Base-by-base conservation (phyloP, 805 yeast species). In the Crinitomyces ghanaensis region DNA sequence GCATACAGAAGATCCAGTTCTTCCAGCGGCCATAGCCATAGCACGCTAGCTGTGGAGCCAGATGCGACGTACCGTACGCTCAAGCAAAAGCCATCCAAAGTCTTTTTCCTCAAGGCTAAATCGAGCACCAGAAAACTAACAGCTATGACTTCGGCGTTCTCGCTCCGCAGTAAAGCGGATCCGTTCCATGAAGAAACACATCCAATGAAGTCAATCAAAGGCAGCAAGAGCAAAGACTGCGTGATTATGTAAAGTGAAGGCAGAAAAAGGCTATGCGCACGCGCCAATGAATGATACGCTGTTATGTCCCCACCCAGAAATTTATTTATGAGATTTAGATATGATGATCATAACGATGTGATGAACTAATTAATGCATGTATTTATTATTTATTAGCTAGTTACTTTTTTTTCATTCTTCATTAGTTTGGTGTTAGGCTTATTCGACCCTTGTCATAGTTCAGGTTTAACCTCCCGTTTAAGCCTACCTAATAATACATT, bases 241-340 rank as follows among this genome's bases (percentile, higher is more conserved):
- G 21, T 39, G 26, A 41, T 45, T 23, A 45, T 45, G 50, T 45
- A 36, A 43, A 25, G 17, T 19, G 30, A n/a, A n/a, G n/a, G n/a
- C n/a, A n/a, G n/a, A n/a, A n/a, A n/a, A n/a, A n/a, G n/a, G n/a
- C n/a, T n/a, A n/a, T n/a, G n/a, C n/a, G n/a, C n/a, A n/a, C n/a
- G n/a, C n/a, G n/a, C n/a, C n/a, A n/a, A n/a, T n/a, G n/a, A n/a
- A n/a, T n/a, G n/a, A n/a, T n/a, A n/a, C n/a, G n/a, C n/a, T n/a
- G n/a, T n/a, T n/a, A n/a, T n/a, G n/a, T n/a, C n/a, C n/a, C 24
- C 11, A 21, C 24, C 28, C 6, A 15, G 11, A 25, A 25, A 25
- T 25, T 12, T n/a, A 12, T 6, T 6, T 16, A 27, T 27, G 30
- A 18, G 8, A 13, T 6, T n/a, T 6, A 14, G 8, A 6, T 8